Evolutionary conservation across 2,329 filamentous ascomycete species (phyloP).

Genomic region (Microsporum audouinii): DNA sequence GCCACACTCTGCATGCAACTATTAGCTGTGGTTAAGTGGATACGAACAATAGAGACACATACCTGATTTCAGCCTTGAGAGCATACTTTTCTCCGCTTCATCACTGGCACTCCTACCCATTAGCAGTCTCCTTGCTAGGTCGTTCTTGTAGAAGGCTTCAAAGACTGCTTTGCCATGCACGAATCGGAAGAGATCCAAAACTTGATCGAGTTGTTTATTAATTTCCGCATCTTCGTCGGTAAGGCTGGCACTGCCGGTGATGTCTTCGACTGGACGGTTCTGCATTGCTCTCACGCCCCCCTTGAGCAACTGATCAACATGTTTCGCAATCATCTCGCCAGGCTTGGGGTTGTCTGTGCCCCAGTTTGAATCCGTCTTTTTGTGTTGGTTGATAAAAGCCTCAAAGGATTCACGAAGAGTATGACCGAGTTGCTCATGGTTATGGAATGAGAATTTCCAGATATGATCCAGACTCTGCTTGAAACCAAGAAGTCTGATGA

Average conservation of each 20-base stretch:
- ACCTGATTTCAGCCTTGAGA: slow-evolving; percentile 71
- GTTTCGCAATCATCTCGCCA: slow-evolving; percentile 97
- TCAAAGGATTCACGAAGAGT: slow-evolving; percentile 76
- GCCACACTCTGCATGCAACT: slow-evolving; percentile 58
- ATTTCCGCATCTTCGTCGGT: slow-evolving; percentile 87
- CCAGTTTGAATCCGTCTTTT: slow-evolving; percentile 59
- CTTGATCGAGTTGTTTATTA: slow-evolving; percentile 82
- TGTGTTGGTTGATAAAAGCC: slow-evolving; percentile 79
- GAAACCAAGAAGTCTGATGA: slow-evolving; percentile 67
- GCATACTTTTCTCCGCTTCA: slow-evolving; percentile 92
- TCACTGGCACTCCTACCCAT: slow-evolving; percentile 89
- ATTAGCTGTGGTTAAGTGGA: neutral
- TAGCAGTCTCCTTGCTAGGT: slow-evolving; percentile 75
- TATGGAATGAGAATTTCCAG: slow-evolving; percentile 63
- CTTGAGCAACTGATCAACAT: slow-evolving; percentile 78
- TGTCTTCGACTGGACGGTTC: slow-evolving; percentile 48
- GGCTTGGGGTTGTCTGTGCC: slow-evolving; percentile 82
- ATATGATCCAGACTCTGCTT: slow-evolving; percentile 68
- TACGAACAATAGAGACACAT: slow-evolving; percentile 15
- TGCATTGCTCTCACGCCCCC: slow-evolving; percentile 78
- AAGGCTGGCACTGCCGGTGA: slow-evolving; percentile 46
- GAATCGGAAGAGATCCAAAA: slow-evolving; percentile 88
- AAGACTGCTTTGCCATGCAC: slow-evolving; percentile 97
- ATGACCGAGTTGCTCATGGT: slow-evolving; percentile 65
- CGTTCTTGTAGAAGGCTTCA: slow-evolving; percentile 98